Conservation (phyloP, 2,329 filamentous ascomycete genomes). For the Xenosphaeropsis pyriputrescens region DNA sequence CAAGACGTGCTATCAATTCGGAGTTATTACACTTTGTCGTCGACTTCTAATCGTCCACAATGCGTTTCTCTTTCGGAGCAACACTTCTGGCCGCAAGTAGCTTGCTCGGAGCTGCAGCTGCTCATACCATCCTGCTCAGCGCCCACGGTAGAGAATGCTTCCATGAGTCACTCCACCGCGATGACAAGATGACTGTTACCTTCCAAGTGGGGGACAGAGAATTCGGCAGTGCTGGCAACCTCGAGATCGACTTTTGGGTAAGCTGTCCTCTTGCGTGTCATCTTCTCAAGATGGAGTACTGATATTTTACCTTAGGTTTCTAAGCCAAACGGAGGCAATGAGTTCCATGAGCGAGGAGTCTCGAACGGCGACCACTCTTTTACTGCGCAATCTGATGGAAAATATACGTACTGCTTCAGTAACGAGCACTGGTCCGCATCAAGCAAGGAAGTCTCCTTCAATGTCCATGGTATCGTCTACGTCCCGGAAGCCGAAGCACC, state of each 20-base stretch:
- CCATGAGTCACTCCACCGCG: slow-evolving; percentile 80
- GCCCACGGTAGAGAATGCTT: slow-evolving; percentile 96
- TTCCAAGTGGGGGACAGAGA: slow-evolving; percentile 97
- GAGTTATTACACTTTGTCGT: too few species aligned
- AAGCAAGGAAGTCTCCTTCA: slow-evolving; percentile 97
- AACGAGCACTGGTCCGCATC: slow-evolving; percentile 96
- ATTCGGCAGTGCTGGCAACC: slow-evolving; percentile 84
- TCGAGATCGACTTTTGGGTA: slow-evolving; percentile 98
- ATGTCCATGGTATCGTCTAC: slow-evolving; percentile 97
- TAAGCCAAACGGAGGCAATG: slow-evolving; percentile 61
- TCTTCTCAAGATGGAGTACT: not conserved
- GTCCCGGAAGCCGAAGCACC: slow-evolving; percentile 76
- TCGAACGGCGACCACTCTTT: slow-evolving; percentile 92
- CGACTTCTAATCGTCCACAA: slow-evolving; percentile 4
- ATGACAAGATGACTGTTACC: slow-evolving; percentile 96
- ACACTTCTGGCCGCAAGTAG: slow-evolving; percentile 14
- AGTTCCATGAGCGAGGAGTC: slow-evolving; percentile 65
- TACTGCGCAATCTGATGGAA: slow-evolving; percentile 70
- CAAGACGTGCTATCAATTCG: too few species aligned
- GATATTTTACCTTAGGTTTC: slow-evolving; percentile 40
- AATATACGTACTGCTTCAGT: slow-evolving; percentile 95
- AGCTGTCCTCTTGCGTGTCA: slow-evolving; percentile 14
- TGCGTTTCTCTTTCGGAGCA: slow-evolving; percentile 17
- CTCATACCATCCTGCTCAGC: slow-evolving; percentile 92
- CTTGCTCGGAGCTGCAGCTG: slow-evolving; percentile 40